These are phyloP conservation scores for Mucor indicus DNA, from an alignment of 371 early-diverging fungal species.

Conservation along the genomic window DNA sequence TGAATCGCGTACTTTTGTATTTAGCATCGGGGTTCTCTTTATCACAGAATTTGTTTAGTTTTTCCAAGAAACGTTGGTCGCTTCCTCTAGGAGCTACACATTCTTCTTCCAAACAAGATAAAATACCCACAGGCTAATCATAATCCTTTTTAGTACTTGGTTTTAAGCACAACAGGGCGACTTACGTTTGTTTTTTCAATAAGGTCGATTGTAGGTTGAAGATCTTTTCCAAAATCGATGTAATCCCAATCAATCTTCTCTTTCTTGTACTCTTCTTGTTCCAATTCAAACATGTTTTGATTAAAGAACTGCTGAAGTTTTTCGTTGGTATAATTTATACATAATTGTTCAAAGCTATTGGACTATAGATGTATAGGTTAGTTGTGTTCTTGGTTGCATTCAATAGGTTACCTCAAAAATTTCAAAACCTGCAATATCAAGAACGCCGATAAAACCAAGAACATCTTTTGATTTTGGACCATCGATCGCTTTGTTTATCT, in stretches of 20 bases:
- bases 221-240: slow-evolving; percentile 99
- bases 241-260: slow-evolving; percentile 99
- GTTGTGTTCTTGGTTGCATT: background rate
- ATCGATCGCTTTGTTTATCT: slow-evolving; percentile 89
- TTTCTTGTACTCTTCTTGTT: slow-evolving; percentile 98
- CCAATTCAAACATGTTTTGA: slow-evolving; percentile 99
- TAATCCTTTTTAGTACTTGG: background rate
- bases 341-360: slow-evolving; percentile 99
- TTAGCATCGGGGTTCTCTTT: slow-evolving; percentile 60
- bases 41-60: slow-evolving; percentile 89
- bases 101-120: slow-evolving; percentile 99
- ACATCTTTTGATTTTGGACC: slow-evolving; percentile 53
- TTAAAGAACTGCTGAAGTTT: slow-evolving; percentile 99
- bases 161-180: no score
- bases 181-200: slow-evolving; percentile 93
- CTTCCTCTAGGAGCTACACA: slow-evolving; percentile 98
- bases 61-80: slow-evolving; percentile 95
- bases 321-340: slow-evolving; percentile 99
- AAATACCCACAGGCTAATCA: slow-evolving; percentile 92
- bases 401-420: slow-evolving; percentile 80
- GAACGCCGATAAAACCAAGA: slow-evolving; percentile 90
- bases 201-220: slow-evolving; percentile 98
- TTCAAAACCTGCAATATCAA: slow-evolving; percentile 99
- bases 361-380: slow-evolving; percentile 33
- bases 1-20: slow-evolving; percentile 87